Base-by-base conservation (phyloP, 805 yeast species). In the Wickerhamomyces queroliae region DNA sequence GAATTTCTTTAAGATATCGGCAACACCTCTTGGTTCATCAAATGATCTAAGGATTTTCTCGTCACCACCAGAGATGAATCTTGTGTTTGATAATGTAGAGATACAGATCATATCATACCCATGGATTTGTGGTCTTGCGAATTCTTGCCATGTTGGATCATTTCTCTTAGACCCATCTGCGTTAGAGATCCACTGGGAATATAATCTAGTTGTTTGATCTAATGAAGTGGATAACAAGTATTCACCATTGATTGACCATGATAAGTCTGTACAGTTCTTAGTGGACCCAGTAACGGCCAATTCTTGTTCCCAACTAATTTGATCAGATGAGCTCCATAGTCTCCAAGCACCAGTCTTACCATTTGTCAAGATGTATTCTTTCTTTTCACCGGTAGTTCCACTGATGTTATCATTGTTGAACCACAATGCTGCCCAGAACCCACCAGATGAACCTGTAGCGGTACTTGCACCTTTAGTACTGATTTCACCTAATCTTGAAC, bases 381-480 rank as follows among this genome's bases (percentile, higher is more conserved):
- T 47, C 0, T 50, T 64, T 1, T 53, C 53, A 5, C 46, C 41
- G n/a, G n/a, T n/a, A n/a, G n/a, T n/a, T n/a, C n/a, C n/a, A n/a
- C n/a, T n/a, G n/a, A n/a, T n/a, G n/a, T n/a, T n/a, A n/a, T n/a
- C n/a, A 23, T 67, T 62, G 7, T 61, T 58, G 37, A 82, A 73
- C 98, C 98, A 93, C 20, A 81, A 53, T 33, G 80, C 71, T 3
- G 73, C 62, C 82, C 82, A 78, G 50, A 80, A 78, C 7, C 85
- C 85, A 54, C 86, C 86, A 6, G 82, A 79, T 0, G 99, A 83
- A 7, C 99, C 99, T 0, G 99, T 93, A 4, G 99, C 99, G 0
- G 99, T 89, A 4, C 95, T 84, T 0, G 99, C 96, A 52, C 99
- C 99, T 62, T 93, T 91, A 36, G 89, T 83, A 32, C 95, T 83